These are phyloP conservation scores for Raphanus sativus DNA, from an alignment of 345 rosid genomes.

Conservation along the genomic window DNA sequence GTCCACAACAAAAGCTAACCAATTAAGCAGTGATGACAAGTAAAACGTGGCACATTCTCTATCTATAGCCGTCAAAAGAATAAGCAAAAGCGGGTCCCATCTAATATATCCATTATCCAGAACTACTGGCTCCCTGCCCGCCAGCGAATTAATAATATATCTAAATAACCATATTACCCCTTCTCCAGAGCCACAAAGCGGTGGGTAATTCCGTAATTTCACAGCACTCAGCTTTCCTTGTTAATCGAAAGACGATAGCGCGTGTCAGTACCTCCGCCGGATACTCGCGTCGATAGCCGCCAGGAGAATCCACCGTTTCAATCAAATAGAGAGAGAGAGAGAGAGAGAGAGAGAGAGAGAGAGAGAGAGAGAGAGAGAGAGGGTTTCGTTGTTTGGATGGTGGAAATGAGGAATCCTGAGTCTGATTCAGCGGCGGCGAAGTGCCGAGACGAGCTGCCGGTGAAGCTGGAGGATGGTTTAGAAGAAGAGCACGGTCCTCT, in stretches of 20 bases:
- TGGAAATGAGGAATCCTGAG: conserved; percentile 76
- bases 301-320: conserved; percentile 37
- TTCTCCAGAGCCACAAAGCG: neutral
- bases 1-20: neutral
- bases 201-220: conserved; percentile 19
- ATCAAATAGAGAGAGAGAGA: conserved; percentile 7
- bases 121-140: neutral
- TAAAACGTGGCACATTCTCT: neutral
- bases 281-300: conserved; percentile 41
- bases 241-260: conserved; percentile 18
- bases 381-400: conserved; percentile 45
- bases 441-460: conserved; percentile 55
- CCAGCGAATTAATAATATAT: neutral
- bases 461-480: conserved; percentile 74
- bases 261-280: conserved; percentile 15
- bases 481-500: conserved; percentile 74
- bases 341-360: neutral
- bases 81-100: neutral
- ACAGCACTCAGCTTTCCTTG: neutral
- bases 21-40: neutral
- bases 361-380: conserved; percentile 6
- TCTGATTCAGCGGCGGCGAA: conserved; percentile 47
- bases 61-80: neutral
- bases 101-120: neutral
- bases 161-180: conserved; percentile 1